Base-by-base conservation (phyloP, 2,329 filamentous ascomycete genomes). In the Rachicladosporium sp. region DNA sequence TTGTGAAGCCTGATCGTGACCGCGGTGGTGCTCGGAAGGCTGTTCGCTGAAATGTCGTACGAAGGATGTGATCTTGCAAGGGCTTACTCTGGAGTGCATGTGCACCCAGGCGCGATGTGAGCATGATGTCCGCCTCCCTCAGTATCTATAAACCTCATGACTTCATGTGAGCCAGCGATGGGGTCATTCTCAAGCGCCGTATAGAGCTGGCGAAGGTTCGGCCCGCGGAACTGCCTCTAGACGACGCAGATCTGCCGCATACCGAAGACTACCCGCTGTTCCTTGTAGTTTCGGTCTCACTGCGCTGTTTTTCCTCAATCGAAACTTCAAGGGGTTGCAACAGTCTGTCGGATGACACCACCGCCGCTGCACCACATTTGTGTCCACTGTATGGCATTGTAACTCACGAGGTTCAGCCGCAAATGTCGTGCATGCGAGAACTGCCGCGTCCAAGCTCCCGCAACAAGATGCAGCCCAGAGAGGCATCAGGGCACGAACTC, bases 61-160 rank as follows among this genome's bases (percentile, higher is more conserved):
- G 31, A 21, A 37, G 27, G 31, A 42, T 23, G 36, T 35, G 35
- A 7, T 38, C 35, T 31, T 38, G 40, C 9, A 42, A 9, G 10
- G 40, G 36, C 35, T 38, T 37, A 27, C 38, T 35, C 29, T 35
- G 40, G 31, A 42, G 29, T 6, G 34, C 34, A 19, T 42, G 40
- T 6, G 40, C 33, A 33, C n/a, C 9, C 36, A 31, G 37, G 11
- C 40, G 35, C 4, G 31, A 23, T 5, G 39, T 33, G 39, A 34
- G 12, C 32, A 41, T 33, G 34, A 41, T 41, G 27, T 15, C 12
- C 12, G n/a, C 21, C 23, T 27, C 23, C 23, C 23, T 27, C 4
- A 27, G 23, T 27, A 27, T 15, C 27, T 36, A 27, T n/a, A 27
- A 36, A 9, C 21, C 29, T 27, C 34, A 29, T 29, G 21, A 15